Conservation (phyloP, 306 rosid genomes). For the Vigna angularis region DNA sequence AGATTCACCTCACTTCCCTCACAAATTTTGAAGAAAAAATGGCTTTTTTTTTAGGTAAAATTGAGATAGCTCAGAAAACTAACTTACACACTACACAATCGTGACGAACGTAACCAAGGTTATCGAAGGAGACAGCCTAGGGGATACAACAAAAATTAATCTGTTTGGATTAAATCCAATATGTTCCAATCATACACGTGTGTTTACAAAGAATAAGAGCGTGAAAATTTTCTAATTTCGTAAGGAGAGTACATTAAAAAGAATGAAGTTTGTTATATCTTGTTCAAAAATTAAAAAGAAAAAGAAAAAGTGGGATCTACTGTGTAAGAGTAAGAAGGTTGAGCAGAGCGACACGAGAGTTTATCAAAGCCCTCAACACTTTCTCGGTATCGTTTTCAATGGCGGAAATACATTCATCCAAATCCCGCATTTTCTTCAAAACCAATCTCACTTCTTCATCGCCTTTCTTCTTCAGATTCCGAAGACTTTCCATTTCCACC, state of each 20-base stretch:
- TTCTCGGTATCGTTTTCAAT: slow-evolving; percentile 61
- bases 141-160: background rate
- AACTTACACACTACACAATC: background rate
- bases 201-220: slow-evolving; percentile 18
- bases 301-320: background rate
- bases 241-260: background rate
- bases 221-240: background rate
- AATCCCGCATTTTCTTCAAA: slow-evolving; percentile 70
- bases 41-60: background rate
- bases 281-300: background rate
- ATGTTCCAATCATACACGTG: background rate
- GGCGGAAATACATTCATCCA: slow-evolving; percentile 56
- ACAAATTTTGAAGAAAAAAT: background rate
- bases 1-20: background rate
- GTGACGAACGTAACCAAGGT: background rate
- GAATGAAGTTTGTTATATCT: background rate
- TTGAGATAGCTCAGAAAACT: background rate
- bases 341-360: slow-evolving; percentile 70
- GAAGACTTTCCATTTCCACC: slow-evolving; percentile 26
- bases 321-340: slow-evolving; percentile 60
- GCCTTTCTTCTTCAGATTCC: slow-evolving; percentile 60
- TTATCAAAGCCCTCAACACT: slow-evolving; percentile 76
- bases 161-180: slow-evolving; percentile 17
- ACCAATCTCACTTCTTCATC: slow-evolving; percentile 60
- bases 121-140: background rate